Evolutionary conservation across 495 filamentous ascomycete genomes (phyloP), one percentile per base, ranked within the genome.

Genomic region (Penicillium angulare): DNA sequence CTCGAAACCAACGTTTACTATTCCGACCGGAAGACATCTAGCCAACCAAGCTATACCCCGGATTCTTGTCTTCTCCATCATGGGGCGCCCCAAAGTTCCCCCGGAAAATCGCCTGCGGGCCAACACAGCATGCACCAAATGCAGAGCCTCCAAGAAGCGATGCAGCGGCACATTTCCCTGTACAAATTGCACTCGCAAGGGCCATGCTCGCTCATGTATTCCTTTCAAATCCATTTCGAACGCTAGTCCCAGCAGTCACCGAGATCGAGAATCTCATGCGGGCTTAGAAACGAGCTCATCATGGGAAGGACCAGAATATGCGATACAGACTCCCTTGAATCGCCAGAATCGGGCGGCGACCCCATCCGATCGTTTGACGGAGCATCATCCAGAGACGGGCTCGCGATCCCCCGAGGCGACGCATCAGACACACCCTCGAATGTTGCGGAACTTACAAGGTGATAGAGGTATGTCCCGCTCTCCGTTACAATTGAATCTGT

Each of bases 151-250:
- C 9, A 71, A 73, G 50, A 73, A 70, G 53, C 63, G 70, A 43
- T 75, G 72, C 43, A 72, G 66, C 42, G 72, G 72, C 23, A 61
- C 51, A 4, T 69, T 71, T 42, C 72, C 72, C 7, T 75, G 72
- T 43, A 47, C 60, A 3, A 72, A 69, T 38, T 75, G 72, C 47
- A 57, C 66, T 24, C 40, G 55, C 21, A 68, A 60, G 24, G 66
- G 66, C 3, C 60, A 59, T 1, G 61, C 53, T n/a, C 63, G 65
- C 20, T 49, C 55, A 12, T 73, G 70, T 47, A 62, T 60, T 12
- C 64, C 66, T 21, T 68, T 63, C 41, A 65, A 60, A 42, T 53
- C 59, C 27, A 41, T 47, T 29, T 23, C 58, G 16, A 43, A 53
- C 22, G 26, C 44, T 7, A 29, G 38, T 15, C 31, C 23, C 43